Evolutionary conservation across 805 yeast species (phyloP), one percentile per base, ranked within the genome.

Genomic region (Candida wancherniae): DNA sequence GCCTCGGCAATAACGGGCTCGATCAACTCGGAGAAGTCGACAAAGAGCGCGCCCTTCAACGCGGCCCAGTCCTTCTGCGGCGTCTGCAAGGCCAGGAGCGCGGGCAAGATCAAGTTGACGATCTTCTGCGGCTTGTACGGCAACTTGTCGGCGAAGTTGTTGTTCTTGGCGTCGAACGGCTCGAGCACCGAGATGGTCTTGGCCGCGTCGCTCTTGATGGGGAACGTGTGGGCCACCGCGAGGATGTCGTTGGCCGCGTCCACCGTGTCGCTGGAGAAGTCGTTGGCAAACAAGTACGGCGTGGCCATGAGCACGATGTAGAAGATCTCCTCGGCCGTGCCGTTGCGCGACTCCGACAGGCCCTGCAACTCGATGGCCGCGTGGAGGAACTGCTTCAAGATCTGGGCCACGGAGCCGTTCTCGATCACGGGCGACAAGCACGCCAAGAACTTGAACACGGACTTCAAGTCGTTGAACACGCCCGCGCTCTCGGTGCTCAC

Each of bases 381-480:
- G 4, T 62, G 58, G 36, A 84, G 56, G 15, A 85, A 63, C 37
- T 71, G 75, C 30, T 57, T 63, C 45, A 76, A 71, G 4, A 84
- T 54, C 20, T 57, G 61, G 12, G 47, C 35, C 12, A 63, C 51
- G 3, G 60, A 37, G 32, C 57, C 40, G 20, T 70, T 71, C 15
- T 71, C 75, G 28, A 85, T 57, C 19, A 86, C 72, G 3, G 86
- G 82, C 1, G 77, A 54, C 40, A 87, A 58, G 3, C 80, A 55
- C 0, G 86, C 76, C 41, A 85, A 60, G 41, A 87, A 77, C 48
- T 95, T 75, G 37, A 85, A 48, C 10, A 79, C 58, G 9, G 83
- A 65, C 56, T 90, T 88, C 40, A 84, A 53, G 42, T 75, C 75
- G 39, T 80, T 80, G 76, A 85, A 83, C 12, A 69, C 58, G 10